Base-by-base conservation (phyloP, 2,329 filamentous ascomycete genomes). In the Aspergillus sp. region DNA sequence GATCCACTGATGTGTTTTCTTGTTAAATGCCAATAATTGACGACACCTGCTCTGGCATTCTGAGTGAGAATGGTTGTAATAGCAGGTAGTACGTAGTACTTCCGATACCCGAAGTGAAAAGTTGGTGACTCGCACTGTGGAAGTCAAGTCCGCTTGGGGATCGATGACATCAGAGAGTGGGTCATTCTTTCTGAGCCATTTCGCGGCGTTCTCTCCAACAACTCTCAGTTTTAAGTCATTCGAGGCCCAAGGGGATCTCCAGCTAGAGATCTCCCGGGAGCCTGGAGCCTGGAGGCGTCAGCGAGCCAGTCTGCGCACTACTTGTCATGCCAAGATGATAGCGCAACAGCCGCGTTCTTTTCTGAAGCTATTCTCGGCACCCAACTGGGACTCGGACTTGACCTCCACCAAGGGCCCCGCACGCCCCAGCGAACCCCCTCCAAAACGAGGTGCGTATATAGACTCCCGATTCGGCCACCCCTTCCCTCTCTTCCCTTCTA, bases 1-100 rank as follows among this genome's bases (percentile, higher is more conserved):
- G 55, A 47, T 52, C 55, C 48, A 56, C 55, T 47, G 55, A 56
- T 56, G 55, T 56, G 55, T 35, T 49, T 59, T 53, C 53, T 59
- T 59, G 49, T 59, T 27, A 31, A 24, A 24, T 52, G 57, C 33
- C 47, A 52, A 51, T 43, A 21, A 52, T 46, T 7, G 27, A 9
- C 17, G 27, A 27, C 19, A 14, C 15, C 43, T 19, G 40, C 17
- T 19, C 17, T 11, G 11, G 17, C 9, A 44, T 17, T 12, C n/a
- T 24, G 17, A 43, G 12, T 8, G n/a, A 43, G 40, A 43, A 5
- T 4, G 15, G n/a, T 19, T 11, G n/a, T 12, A 19, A 17, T 21
- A 12, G 17, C 7, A 19, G 9, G 5, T 17, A 19, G 15, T 6
- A 37, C 37, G 5, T 17, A 19, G 15, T 6, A 37, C 37, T 50